phyloP scores from a whole-genome alignment of 768 basidiomycete genomes.

The Calocera cornea region DNA sequence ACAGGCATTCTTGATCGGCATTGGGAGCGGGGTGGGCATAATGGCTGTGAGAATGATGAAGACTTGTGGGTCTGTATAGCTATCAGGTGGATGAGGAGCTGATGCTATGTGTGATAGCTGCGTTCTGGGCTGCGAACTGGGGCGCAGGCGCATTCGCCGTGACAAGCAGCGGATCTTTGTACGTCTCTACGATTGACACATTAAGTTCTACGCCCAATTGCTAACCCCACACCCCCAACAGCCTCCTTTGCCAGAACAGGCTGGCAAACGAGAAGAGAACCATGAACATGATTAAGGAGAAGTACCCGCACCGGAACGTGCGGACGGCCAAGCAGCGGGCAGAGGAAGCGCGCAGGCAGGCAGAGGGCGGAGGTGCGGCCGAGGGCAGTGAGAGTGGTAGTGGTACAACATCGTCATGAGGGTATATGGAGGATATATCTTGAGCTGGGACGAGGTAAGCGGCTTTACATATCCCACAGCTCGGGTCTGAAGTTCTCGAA shows the following conservation, averaged over 20 bases:
- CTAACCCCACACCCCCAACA: neutral
- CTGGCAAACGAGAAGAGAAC: conserved; percentile 11
- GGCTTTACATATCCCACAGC: conserved; percentile 4
- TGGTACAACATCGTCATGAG: conserved; percentile 5
- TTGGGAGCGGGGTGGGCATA: conserved; percentile 65
- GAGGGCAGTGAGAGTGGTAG: conserved; percentile 42
- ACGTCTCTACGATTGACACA: conserved; percentile 19
- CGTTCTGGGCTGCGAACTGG: conserved; percentile 63
- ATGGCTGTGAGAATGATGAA: conserved; percentile 59
- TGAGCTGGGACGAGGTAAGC: neutral
- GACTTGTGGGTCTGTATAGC: conserved; percentile 33
- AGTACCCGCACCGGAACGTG: conserved; percentile 13
- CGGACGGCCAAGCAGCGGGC: conserved; percentile 10
- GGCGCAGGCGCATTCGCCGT: conserved; percentile 59
- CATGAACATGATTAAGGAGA: conserved; percentile 13
- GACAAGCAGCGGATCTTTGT: conserved; percentile 60
- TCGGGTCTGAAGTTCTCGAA: conserved; percentile 3
- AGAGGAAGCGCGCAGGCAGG: conserved; percentile 4
- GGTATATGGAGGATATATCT: neutral
- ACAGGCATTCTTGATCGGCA: conserved; percentile 59
- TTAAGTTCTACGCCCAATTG: neutral
- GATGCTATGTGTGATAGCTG: conserved; percentile 28
- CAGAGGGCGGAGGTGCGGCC: conserved; percentile 38
- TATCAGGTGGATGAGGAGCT: conserved; percentile 11
- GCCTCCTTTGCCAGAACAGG: conserved; percentile 13